Conservation (phyloP, 805 yeast genomes). For the Cyberlindnera maritima region DNA sequence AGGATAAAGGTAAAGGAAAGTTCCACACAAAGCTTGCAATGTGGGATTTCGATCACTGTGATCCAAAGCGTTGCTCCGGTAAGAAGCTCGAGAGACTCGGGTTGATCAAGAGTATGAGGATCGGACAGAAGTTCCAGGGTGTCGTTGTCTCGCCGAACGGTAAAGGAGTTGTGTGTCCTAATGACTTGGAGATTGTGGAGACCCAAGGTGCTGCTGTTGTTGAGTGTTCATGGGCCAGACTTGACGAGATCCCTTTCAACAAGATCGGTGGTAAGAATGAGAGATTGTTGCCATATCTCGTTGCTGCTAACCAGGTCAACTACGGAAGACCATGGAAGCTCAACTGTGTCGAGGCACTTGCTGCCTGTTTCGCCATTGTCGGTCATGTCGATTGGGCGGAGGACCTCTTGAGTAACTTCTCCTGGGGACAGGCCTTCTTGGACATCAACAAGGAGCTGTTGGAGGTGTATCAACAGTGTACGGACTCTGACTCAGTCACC, state of each 20-base stretch:
- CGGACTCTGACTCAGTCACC: constrained; percentile 72
- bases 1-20: constrained; percentile 24
- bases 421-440: constrained; percentile 92
- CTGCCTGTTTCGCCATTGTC: constrained; percentile 94
- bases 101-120: constrained; percentile 67
- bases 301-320: constrained; percentile 96
- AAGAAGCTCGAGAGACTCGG: constrained; percentile 90
- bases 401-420: constrained; percentile 69
- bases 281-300: constrained; percentile 82
- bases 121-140: constrained; percentile 95
- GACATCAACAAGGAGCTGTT: constrained; percentile 78
- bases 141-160: constrained; percentile 93
- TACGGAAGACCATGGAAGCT: constrained; percentile 95
- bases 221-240: constrained; percentile 97
- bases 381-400: constrained; percentile 91
- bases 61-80: constrained; percentile 96
- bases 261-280: constrained; percentile 91
- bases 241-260: constrained; percentile 94
- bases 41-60: constrained; percentile 99
- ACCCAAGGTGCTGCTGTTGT: constrained; percentile 92
- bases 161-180: constrained; percentile 82
- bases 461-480: constrained; percentile 71
- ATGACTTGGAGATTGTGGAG: constrained; percentile 76
- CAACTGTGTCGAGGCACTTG: constrained; percentile 96
- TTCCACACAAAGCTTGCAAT: constrained; percentile 89